Evolutionary conservation across 2,329 filamentous ascomycete genomes (phyloP).

Genomic region (Hirsutella minnesotensis): DNA sequence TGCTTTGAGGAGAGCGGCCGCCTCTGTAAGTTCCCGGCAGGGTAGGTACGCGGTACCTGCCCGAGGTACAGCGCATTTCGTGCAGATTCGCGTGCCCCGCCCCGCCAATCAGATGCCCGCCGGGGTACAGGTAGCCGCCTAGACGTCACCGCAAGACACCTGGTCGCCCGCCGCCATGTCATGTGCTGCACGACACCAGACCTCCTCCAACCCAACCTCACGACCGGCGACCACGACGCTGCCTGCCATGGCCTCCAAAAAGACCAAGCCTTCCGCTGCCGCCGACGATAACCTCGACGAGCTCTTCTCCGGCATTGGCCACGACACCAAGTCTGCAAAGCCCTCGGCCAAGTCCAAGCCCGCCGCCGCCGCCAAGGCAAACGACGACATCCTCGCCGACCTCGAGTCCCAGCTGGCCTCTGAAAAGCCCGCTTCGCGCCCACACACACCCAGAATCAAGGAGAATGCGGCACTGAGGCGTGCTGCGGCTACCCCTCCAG

Average conservation of each 20-base stretch:
- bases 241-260: slow-evolving; percentile 46
- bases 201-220: background rate
- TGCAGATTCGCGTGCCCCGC: too few relatives aligned
- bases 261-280: slow-evolving; percentile 39
- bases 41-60: too few relatives aligned
- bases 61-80: too few relatives aligned
- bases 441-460: slow-evolving; percentile 68
- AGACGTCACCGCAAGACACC: background rate
- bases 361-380: slow-evolving; percentile 32
- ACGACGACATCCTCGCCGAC: slow-evolving; percentile 76
- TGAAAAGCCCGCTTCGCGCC: slow-evolving; percentile 60
- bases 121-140: too few relatives aligned
- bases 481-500: slow-evolving; percentile 36
- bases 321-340: slow-evolving; percentile 40
- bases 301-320: slow-evolving; percentile 51
- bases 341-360: slow-evolving; percentile 23
- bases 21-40: too few relatives aligned
- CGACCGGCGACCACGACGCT: background rate
- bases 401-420: slow-evolving; percentile 62
- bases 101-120: too few relatives aligned
- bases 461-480: slow-evolving; percentile 30
- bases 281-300: slow-evolving; percentile 54
- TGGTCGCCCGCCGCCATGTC: background rate
- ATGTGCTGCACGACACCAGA: background rate
- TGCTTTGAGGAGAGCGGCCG: too few relatives aligned